Percentiles rank a stretch among this genome's conserved stretches.
Conservation (phyloP, 768 basidiomycete species). For the Pilatotrama ljubarskyi region DNA sequence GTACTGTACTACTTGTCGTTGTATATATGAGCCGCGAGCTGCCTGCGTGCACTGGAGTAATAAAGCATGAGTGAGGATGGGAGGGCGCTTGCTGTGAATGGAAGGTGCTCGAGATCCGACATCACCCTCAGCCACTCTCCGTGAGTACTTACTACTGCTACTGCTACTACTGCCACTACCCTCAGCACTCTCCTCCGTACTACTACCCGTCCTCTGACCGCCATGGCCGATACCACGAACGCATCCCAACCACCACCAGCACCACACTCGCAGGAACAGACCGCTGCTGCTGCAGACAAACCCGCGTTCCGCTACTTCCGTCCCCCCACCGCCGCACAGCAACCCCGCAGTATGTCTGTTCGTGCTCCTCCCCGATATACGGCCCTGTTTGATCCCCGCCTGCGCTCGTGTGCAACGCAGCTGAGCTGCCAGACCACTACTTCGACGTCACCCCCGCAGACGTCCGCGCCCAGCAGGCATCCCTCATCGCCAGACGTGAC, state of each 20-base stretch:
- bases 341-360: slow-evolving; percentile 19
- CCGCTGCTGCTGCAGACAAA: neutral
- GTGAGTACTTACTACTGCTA: too few species aligned
- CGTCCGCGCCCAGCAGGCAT: slow-evolving; percentile 64
- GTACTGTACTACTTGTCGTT: too few species aligned
- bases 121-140: neutral
- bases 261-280: neutral
- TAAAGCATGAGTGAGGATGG: too few species aligned
- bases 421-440: slow-evolving; percentile 67
- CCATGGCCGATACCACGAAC: neutral
- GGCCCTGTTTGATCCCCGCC: too few species aligned
- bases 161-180: too few species aligned
- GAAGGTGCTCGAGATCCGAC: too few species aligned
- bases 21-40: too few species aligned
- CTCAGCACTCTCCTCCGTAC: neutral
- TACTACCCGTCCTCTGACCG: too few species aligned
- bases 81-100: too few species aligned
- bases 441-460: slow-evolving; percentile 74
- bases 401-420: slow-evolving; percentile 27
- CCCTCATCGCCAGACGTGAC: slow-evolving; percentile 59
- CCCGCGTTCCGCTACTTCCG: slow-evolving; percentile 25
- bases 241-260: neutral
- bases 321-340: slow-evolving; percentile 19
- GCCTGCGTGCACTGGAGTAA: too few species aligned
- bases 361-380: neutral